Conservation (phyloP, 2,329 filamentous ascomycete species). For the Davidsoniella virescens region DNA sequence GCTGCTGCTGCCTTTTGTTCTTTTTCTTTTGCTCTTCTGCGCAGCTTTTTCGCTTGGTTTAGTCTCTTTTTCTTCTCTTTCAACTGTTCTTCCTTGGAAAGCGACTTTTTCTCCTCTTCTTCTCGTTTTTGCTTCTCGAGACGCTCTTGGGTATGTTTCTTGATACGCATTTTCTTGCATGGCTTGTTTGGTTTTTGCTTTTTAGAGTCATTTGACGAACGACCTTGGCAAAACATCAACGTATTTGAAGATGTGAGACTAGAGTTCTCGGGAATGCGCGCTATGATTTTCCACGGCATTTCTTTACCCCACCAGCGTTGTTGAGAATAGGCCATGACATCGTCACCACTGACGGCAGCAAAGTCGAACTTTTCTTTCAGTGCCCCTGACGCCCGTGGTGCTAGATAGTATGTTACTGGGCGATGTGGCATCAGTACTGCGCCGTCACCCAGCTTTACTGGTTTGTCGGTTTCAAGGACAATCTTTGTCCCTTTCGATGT, state of each 20-base stretch:
- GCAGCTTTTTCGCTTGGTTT: constrained; percentile 44
- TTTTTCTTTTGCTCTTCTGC: constrained; percentile 40
- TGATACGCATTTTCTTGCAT: constrained; percentile 43
- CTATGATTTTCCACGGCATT: constrained; percentile 40
- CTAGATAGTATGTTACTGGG: constrained; percentile 34
- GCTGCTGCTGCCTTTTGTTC: constrained; percentile 27
- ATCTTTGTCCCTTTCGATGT: constrained; percentile 31
- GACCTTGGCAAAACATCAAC: not conserved
- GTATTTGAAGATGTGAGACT: constrained; percentile 15
- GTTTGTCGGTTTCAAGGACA: constrained; percentile 29
- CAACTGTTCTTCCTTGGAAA: constrained; percentile 33
- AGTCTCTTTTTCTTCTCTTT: constrained; percentile 44
- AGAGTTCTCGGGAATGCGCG: constrained; percentile 24
- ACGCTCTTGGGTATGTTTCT: constrained; percentile 30
- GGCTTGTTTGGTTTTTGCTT: constrained; percentile 19
- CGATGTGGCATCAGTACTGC: constrained; percentile 21
- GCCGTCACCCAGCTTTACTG: constrained; percentile 21
- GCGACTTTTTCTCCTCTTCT: constrained; percentile 21
- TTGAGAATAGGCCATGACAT: constrained; percentile 29
- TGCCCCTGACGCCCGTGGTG: constrained; percentile 21
- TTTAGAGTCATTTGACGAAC: not conserved
- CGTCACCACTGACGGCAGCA: constrained; percentile 35
- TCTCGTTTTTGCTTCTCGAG: constrained; percentile 25
- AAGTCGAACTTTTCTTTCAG: constrained; percentile 16
- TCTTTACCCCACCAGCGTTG: constrained; percentile 40